Evolutionary conservation across 2,329 filamentous ascomycete species (phyloP).

Genomic region (Orbilia javanica): DNA sequence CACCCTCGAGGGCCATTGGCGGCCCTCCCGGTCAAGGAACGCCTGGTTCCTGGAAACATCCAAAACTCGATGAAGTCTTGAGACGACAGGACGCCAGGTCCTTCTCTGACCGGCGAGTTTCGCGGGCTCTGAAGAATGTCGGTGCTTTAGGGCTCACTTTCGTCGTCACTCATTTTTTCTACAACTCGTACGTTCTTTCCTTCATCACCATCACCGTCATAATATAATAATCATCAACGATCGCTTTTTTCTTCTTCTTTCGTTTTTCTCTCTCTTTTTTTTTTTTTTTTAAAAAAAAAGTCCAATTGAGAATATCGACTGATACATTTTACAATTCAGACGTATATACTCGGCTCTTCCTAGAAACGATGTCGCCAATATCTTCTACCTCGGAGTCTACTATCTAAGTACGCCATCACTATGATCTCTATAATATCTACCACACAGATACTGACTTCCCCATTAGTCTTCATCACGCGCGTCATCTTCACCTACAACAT

Average conservation of each 20-base stretch:
- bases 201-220: too few species aligned
- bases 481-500: constrained; percentile 54
- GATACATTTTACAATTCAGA: neutral
- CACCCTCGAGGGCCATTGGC: constrained; percentile 35
- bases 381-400: constrained; percentile 32
- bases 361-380: constrained; percentile 37
- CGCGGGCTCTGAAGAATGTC: constrained; percentile 43
- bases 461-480: constrained; percentile 33
- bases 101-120: constrained; percentile 47
- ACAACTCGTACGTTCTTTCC: constrained; percentile 55
- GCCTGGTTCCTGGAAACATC: constrained; percentile 57
- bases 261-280: too few species aligned
- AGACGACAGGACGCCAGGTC: constrained; percentile 49
- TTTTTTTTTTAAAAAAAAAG: too few species aligned
- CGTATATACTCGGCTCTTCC: constrained; percentile 48
- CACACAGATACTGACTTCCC: neutral
- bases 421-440: neutral
- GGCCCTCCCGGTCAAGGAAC: constrained; percentile 40
- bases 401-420: constrained; percentile 22
- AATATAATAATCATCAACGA: too few species aligned
- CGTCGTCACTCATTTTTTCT: constrained; percentile 33
- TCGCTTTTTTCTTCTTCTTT: too few species aligned
- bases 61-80: constrained; percentile 56
- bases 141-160: constrained; percentile 29
- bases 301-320: neutral